Evolutionary conservation across 225 moss, liverwort and hornwort species (phyloP), one percentile per base, ranked within the genome.

Genomic region (Thuidium tamariscinum): DNA sequence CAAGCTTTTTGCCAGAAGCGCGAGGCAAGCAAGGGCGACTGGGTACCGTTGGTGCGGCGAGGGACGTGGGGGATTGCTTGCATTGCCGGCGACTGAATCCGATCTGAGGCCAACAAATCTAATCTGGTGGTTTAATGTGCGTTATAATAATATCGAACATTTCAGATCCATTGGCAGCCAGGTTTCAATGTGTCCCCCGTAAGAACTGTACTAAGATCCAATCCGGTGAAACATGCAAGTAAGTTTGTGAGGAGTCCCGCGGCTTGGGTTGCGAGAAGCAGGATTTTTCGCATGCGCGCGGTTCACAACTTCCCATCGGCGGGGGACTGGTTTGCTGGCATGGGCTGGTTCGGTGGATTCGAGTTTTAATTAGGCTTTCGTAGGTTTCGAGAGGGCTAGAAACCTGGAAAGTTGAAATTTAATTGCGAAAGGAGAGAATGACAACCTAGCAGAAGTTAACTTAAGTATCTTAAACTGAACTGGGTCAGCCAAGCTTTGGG

Each of bases 311-410:
- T 54, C 52, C 54, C n/a, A 5, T 7, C 9, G n/a, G 3, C 29
- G 4, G 39, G 56, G 75, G 5, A 54, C 13, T 57, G 29, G 39
- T 29, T 51, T 10, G 60, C 74, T 48, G 83, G 49, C 83, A 71
- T 25, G 60, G 9, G 18, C 83, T 26, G 27, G 26, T 48, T 49
- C 26, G 36, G 42, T 16, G 2, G 42, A 42, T 20, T 82, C 29
- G 29, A 29, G 3, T 36, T 13, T 34, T 1, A 21, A 5, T 3
- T 9, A 36, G 48, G 15, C 5, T n/a, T 21, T 46, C 2, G 13
- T 14, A 2, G 44, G 8, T 3, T 14, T 15, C 0, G 23, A 3
- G 34, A 13, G 2, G 5, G 6, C 9, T 36, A 3, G 30, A n/a
- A 14, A 2, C 10, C 4, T 4, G 82, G 52, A 52, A 52, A 75